Base-by-base conservation (phyloP, 2,329 filamentous ascomycete genomes). In the Xylaria digitata region DNA sequence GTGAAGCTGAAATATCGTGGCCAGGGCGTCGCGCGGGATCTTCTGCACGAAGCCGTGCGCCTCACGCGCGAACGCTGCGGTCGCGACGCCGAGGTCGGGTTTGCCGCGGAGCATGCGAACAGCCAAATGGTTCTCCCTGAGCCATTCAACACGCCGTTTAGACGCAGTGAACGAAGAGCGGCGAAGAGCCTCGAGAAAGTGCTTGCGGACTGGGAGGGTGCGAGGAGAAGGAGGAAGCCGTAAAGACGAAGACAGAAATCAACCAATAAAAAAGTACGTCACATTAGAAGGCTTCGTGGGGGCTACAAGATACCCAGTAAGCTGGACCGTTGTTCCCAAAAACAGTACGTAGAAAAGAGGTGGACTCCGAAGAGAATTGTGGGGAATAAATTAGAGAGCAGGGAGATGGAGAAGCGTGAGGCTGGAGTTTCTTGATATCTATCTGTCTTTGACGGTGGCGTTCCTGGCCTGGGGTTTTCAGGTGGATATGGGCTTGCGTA, bases 101-200 rank as follows among this genome's bases (percentile, higher is more conserved):
- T 97, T 77, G 92, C 91, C 6, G 82, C 84, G 59, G 88, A 92
- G 70, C 93, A 97, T 82, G 93, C 92, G 50, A 93, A 95, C 85
- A 88, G 89, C 70, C 80, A 80, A 66, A 85, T 86, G 77, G 77
- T 93, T 2, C 78, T 93, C 58, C 89, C 89, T 15, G 80, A 81
- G 65, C 78, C 88, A 32, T 92, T 92, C 74, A 90, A 91, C 75
- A 80, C 82, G 1, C 78, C 79, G 0, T 89, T 93, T 75, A 82
- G 87, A 65, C 83, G 81, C 76, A 80, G 83, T 56, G 90, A 93
- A 78, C 79, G 81, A 58, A 82, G 82, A 73, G 90, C 90, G 0
- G 83, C 85, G 13, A 83, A 78, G 76, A 80, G 83, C 5, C 76
- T 90, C 67, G 82, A 87, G 55, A 79, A 77, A 40, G 84, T 87